Conservation (phyloP, 2,329 filamentous ascomycete species). For the Colletotrichum agaves region DNA sequence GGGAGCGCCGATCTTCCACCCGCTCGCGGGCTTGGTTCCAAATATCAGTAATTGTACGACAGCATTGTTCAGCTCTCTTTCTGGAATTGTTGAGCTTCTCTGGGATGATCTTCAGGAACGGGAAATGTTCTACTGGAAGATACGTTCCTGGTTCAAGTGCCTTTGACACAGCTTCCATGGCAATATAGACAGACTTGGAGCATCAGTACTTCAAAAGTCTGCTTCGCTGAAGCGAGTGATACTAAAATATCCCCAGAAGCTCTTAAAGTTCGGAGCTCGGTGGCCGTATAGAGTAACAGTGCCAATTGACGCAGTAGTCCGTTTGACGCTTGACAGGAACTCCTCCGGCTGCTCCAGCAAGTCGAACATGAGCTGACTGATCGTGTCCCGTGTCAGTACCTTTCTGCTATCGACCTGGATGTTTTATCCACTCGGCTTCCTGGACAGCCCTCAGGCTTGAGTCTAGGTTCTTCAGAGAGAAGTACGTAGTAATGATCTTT, state of each 20-base stretch:
- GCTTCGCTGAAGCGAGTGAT: rapidly evolving
- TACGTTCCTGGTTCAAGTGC: constrained; percentile 59
- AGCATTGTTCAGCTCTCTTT: constrained; percentile 48
- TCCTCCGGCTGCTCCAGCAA: constrained; percentile 15
- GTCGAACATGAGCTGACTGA: constrained; percentile 13
- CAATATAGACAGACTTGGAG: constrained; percentile 9
- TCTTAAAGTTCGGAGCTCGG: not conserved
- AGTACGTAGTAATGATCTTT: constrained; percentile 56
- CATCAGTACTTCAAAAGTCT: not conserved
- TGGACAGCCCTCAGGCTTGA: constrained; percentile 53
- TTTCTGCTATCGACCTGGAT: not conserved
- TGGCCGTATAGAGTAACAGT: constrained; percentile 16
- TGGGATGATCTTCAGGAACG: constrained; percentile 55
- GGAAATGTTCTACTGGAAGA: constrained; percentile 60
- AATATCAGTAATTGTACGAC: constrained; percentile 52
- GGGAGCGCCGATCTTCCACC: constrained; percentile 47
- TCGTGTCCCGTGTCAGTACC: not conserved
- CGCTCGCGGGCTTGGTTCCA: constrained; percentile 50
- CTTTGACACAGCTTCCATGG: constrained; percentile 40
- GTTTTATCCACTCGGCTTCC: constrained; percentile 54
- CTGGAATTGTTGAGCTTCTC: constrained; percentile 54
- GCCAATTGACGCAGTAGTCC: constrained; percentile 20
- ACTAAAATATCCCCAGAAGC: constrained; percentile 25
- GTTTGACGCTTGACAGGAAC: constrained; percentile 5
- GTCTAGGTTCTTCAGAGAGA: constrained; percentile 57